Base-by-base conservation (phyloP, 495 filamentous ascomycete species). In the Aspergillus campestris region DNA sequence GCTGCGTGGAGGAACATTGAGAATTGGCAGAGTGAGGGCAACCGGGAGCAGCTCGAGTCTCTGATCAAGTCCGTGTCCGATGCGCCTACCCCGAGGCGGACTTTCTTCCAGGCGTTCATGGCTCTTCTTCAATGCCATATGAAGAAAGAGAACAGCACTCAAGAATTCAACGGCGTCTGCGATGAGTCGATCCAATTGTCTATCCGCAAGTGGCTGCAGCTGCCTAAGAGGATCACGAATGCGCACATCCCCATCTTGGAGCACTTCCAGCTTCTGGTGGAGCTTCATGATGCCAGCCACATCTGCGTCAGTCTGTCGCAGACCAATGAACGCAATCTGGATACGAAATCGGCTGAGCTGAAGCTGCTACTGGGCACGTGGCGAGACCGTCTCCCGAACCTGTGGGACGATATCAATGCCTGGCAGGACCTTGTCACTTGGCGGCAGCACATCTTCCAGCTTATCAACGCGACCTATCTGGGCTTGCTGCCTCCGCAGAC, bases 341-440 rank as follows among this genome's bases (percentile, higher is more conserved):
- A 99, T 52, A 79, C 81, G 34, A 97, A 96, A 64, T 95, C 92
- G 4, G 85, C 88, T 34, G 94, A 99, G 65, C 74, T 99, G 31
- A 99, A 99, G 69, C 68, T 97, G 33, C 78, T 97, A 7, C 79
- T 99, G 7, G 86, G 86, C 30, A 92, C 91, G 8, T 99, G 94
- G 94, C 79, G 94, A 42, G 94, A 99, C 58, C 78, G 94, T 14
- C 68, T 99, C 38, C 94, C 94, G 2, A 99, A 99, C 55, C 83
- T 94, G 7, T 99, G 94, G 94, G 94, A 99, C 55, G 94, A 99
- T 59, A 99, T 99, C 66, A 94, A 94, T 54, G 86, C 90, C 15
- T 99, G 94, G 94, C 91, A 97, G 59, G 94, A 97, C 57, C 74
- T 99, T 14, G 92, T 99, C 13, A 97, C 94, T 2, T 99, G 94